phyloP scores from a whole-genome alignment of 2,329 filamentous ascomycete genomes.

The Fusarium sterilihyphosum region DNA sequence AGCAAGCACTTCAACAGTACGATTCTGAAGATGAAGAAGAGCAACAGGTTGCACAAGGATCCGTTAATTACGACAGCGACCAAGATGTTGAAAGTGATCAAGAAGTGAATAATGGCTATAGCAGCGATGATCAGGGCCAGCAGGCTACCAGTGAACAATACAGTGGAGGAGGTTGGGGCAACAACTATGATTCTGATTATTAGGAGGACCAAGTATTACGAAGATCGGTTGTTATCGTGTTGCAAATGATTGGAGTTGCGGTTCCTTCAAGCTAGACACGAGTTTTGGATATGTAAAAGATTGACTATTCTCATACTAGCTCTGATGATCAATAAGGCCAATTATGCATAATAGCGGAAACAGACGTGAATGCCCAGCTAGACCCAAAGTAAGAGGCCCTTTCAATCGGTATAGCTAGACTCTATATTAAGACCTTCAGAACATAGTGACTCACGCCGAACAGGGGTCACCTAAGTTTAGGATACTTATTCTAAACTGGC shows the following conservation, averaged over 20 bases:
- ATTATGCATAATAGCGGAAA: neutral
- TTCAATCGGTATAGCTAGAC: neutral
- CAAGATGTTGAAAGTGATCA: neutral
- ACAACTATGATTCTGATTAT: neutral
- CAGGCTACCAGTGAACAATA: neutral
- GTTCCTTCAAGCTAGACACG: neutral
- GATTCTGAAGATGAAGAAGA: neutral
- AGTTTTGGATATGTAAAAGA: neutral
- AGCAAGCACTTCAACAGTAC: neutral
- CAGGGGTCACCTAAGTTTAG: neutral
- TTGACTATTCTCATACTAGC: neutral
- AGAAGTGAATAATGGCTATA: neutral
- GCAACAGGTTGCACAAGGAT: neutral
- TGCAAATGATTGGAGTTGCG: neutral
- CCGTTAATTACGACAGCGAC: neutral
- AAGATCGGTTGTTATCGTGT: neutral
- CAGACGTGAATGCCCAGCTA: neutral
- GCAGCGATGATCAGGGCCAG: neutral
- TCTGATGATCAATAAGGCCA: neutral
- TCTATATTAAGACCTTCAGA: neutral
- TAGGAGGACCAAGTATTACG: neutral
- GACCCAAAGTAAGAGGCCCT: neutral
- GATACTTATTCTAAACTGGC: neutral
- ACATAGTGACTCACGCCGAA: neutral
- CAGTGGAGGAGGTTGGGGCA: neutral